Evolutionary conservation across 208 protist genomes (phyloP).

Genomic region (Porcisia hertigi): DNA sequence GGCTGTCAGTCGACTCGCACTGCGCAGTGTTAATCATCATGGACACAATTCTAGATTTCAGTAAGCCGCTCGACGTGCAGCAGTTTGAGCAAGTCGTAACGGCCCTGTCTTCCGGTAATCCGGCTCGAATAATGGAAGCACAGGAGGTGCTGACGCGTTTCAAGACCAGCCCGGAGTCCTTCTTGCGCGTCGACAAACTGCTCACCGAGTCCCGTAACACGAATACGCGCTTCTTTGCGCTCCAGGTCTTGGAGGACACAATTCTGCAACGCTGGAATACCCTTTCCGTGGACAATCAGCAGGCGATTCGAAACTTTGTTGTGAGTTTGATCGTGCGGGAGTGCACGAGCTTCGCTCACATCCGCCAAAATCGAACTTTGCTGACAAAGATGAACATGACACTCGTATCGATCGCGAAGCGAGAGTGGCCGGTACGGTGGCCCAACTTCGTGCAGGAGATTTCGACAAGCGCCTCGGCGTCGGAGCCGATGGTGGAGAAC

Average conservation of each 20-base stretch:
- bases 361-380: slow-evolving; percentile 64
- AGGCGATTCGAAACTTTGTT: slow-evolving; percentile 95
- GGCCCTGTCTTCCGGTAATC: slow-evolving; percentile 50
- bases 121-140: slow-evolving; percentile 69
- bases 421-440: slow-evolving; percentile 99
- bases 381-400: slow-evolving; percentile 92
- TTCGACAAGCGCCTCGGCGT: slow-evolving; percentile 89
- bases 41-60: slow-evolving; percentile 75
- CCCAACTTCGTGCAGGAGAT: slow-evolving; percentile 97
- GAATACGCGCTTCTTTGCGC: slow-evolving; percentile 88
- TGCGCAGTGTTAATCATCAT: slow-evolving; percentile 24
- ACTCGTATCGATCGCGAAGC: slow-evolving; percentile 96
- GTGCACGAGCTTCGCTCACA: slow-evolving; percentile 53
- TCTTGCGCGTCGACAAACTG: slow-evolving; percentile 91
- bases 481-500: slow-evolving; percentile 97
- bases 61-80: slow-evolving; percentile 67
- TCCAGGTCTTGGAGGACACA: slow-evolving; percentile 94
- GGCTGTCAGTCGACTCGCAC: no score
- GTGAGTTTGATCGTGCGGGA: slow-evolving; percentile 94
- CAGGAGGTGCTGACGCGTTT: slow-evolving; percentile 91
- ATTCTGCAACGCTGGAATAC: slow-evolving; percentile 96
- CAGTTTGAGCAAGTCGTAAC: slow-evolving; percentile 71
- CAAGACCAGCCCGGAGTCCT: slow-evolving; percentile 91
- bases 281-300: slow-evolving; percentile 89
- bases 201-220: slow-evolving; percentile 73